phyloP scores from a whole-genome alignment of 805 yeast genomes.

The Barnettozyma siamensis region DNA sequence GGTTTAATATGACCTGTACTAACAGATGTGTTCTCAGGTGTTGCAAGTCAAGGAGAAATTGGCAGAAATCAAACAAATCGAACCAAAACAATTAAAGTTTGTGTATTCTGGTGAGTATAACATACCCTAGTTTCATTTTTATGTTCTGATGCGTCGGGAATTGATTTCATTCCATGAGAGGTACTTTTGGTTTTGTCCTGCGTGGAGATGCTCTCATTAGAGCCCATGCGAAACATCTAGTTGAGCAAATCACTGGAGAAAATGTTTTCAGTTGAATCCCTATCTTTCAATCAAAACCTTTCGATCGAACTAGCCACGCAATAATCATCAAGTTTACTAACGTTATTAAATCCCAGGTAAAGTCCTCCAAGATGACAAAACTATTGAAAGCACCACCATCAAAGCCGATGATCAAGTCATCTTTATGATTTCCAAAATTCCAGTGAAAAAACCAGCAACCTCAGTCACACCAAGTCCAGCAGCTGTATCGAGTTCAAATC shows the following conservation, averaged over 20 bases:
- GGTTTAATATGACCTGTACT: too few relatives aligned
- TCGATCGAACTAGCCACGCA: too few relatives aligned
- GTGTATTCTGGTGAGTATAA: slow-evolving; percentile 75
- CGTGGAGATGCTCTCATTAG: too few relatives aligned
- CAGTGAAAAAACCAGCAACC: slow-evolving; percentile 17
- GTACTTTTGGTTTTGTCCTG: too few relatives aligned
- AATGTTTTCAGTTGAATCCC: too few relatives aligned
- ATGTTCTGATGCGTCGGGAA: too few relatives aligned
- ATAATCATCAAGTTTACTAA: too few relatives aligned
- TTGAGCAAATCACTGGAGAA: too few relatives aligned
- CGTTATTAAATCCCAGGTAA: slow-evolving; percentile 58
- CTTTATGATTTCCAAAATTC: slow-evolving; percentile 67
- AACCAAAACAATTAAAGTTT: slow-evolving; percentile 70
- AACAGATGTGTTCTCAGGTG: slow-evolving; percentile 33
- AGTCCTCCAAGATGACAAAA: slow-evolving; percentile 78
- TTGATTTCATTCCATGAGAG: too few relatives aligned
- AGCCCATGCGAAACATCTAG: too few relatives aligned
- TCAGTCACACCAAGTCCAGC: slow-evolving; percentile 24
- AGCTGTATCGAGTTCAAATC: slow-evolving; percentile 13
- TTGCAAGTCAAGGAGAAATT: slow-evolving; percentile 66
- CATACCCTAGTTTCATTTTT: too few relatives aligned
- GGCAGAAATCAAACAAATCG: slow-evolving; percentile 63
- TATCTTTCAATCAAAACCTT: too few relatives aligned
- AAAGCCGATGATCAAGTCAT: slow-evolving; percentile 84
- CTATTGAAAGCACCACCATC: slow-evolving; percentile 64